phyloP scores from a whole-genome alignment of 768 basidiomycete species.

The Clitopilus passeckerianus region DNA sequence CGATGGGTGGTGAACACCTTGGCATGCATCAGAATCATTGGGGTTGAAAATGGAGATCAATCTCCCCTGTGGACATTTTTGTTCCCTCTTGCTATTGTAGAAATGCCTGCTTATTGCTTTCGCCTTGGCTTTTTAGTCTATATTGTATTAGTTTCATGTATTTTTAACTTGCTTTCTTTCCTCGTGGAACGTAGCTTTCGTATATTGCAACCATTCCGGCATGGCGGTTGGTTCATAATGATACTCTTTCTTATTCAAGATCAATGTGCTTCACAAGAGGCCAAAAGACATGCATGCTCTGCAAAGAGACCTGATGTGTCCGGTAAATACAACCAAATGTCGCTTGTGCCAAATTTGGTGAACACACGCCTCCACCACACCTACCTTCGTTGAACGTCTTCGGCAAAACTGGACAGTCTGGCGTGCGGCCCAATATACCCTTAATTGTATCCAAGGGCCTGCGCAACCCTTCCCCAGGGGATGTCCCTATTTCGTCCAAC shows the following conservation, averaged over 20 bases:
- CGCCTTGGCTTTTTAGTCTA: background rate
- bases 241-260: too few relatives aligned
- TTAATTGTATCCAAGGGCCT: background rate
- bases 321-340: background rate
- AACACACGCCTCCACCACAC: background rate
- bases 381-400: background rate
- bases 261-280: too few relatives aligned
- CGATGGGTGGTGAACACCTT: background rate
- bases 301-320: too few relatives aligned
- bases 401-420: background rate
- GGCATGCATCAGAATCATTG: background rate
- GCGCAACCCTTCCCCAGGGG: background rate
- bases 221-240: too few relatives aligned
- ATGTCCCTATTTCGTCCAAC: slow-evolving; percentile 46
- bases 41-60: background rate
- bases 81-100: background rate
- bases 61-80: background rate
- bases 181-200: too few relatives aligned
- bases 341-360: background rate
- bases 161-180: background rate
- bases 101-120: too few relatives aligned
- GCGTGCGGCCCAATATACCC: background rate
- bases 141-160: background rate
- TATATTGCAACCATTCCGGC: too few relatives aligned
- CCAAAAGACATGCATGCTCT: too few relatives aligned